phyloP scores from a whole-genome alignment of 2,329 filamentous ascomycete genomes.

The Lecanosticta acicola region DNA sequence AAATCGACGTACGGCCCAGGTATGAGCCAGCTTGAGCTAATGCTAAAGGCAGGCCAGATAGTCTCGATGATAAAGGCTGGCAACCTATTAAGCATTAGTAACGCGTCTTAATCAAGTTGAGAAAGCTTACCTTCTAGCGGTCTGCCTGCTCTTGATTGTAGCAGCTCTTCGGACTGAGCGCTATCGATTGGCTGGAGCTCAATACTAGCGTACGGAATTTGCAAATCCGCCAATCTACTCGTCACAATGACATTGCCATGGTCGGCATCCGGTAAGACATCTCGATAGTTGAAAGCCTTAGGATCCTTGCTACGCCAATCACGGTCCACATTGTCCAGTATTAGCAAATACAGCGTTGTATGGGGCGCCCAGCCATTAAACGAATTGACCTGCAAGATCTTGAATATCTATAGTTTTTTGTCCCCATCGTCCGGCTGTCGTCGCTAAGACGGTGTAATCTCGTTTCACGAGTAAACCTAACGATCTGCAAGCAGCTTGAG shows the following conservation, averaged over 20 bases:
- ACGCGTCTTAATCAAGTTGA: background rate
- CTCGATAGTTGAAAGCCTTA: slow-evolving; percentile 20
- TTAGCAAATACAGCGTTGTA: too few relatives aligned
- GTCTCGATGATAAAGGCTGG: background rate
- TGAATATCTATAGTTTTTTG: too few relatives aligned
- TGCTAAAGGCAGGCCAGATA: slow-evolving; percentile 8
- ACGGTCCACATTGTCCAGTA: slow-evolving; percentile 35
- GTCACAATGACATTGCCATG: slow-evolving; percentile 31
- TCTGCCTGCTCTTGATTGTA: slow-evolving; percentile 23
- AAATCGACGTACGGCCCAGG: slow-evolving; percentile 4
- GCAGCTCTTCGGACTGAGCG: slow-evolving; percentile 25
- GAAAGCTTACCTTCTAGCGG: background rate
- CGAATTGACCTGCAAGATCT: too few relatives aligned
- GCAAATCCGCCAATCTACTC: slow-evolving; percentile 22
- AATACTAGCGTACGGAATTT: slow-evolving; percentile 15
- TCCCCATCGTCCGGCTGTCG: too few relatives aligned
- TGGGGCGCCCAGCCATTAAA: too few relatives aligned
- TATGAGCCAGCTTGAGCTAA: slow-evolving; percentile 9
- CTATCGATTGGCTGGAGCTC: slow-evolving; percentile 12
- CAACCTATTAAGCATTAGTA: too few relatives aligned
- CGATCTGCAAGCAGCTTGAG: too few relatives aligned
- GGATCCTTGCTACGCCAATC: slow-evolving; percentile 13
- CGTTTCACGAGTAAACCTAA: too few relatives aligned
- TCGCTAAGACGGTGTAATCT: too few relatives aligned
- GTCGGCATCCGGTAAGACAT: slow-evolving; percentile 15